These are phyloP conservation scores for Penicillium sclerotiorum DNA, from an alignment of 2,329 filamentous ascomycete genomes.

Conservation along the genomic window DNA sequence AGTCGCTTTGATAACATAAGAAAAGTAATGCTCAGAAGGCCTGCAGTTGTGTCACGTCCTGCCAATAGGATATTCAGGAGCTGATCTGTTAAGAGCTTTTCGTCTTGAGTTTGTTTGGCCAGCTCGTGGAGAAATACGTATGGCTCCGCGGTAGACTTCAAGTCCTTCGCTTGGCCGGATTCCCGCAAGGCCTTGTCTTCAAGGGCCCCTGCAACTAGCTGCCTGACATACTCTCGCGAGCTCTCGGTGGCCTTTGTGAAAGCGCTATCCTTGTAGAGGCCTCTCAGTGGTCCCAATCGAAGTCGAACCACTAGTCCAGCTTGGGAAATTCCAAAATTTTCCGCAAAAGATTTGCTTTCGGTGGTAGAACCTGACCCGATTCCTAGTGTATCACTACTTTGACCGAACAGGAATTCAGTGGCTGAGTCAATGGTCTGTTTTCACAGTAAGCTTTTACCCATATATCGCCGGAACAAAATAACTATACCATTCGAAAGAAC, in stretches of 20 bases:
- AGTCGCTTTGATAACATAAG: conserved; percentile 48
- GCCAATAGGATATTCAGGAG: conserved; percentile 54
- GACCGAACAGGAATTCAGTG: conserved; percentile 80
- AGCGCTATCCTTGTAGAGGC: conserved; percentile 18
- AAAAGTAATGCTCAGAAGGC: conserved; percentile 46
- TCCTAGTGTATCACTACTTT: conserved; percentile 54
- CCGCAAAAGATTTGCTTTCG: conserved; percentile 31
- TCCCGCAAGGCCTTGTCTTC: conserved; percentile 22
- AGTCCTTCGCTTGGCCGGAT: conserved; percentile 16
- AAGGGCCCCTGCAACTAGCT: conserved; percentile 45
- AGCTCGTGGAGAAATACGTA: conserved; percentile 54
- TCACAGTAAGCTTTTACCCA: neutral
- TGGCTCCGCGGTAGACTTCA: conserved; percentile 16
- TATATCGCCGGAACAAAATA: neutral
- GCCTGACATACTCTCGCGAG: conserved; percentile 31
- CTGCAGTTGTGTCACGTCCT: conserved; percentile 56
- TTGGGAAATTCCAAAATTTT: conserved; percentile 34
- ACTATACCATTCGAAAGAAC: conserved; percentile 24
- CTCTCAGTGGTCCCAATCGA: conserved; percentile 18
- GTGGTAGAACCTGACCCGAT: conserved; percentile 32
- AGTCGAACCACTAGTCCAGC: conserved; percentile 21
- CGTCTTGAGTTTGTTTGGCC: conserved; percentile 47
- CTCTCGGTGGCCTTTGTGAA: conserved; percentile 25
- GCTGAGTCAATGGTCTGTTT: conserved; percentile 71
- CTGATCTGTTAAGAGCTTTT: conserved; percentile 46